Percentiles rank a stretch among this genome's conserved stretches.
Evolutionary conservation across 371 early-diverging fungal species (phyloP).

Genomic region (Dipsacomyces acuminosporus): DNA sequence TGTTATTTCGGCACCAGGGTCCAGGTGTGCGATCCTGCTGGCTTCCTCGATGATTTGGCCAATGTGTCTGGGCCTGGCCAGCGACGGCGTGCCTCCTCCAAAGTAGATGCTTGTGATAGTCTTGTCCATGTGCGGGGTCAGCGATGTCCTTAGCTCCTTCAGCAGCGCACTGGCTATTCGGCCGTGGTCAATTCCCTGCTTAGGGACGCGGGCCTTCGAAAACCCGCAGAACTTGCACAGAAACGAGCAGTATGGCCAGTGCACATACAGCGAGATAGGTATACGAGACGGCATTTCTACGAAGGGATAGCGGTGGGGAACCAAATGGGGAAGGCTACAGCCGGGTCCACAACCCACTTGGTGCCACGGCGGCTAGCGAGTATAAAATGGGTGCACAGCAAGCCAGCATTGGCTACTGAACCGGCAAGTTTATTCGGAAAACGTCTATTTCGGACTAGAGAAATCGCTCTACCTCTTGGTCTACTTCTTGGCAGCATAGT

Average conservation of each 20-base stretch:
- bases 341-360: no score
- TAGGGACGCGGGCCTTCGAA: slow-evolving; percentile 71
- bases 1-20: slow-evolving; percentile 54
- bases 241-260: slow-evolving; percentile 83
- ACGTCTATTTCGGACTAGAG: no score
- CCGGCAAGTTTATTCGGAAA: no score
- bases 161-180: slow-evolving; percentile 53
- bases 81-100: slow-evolving; percentile 73
- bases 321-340: no score
- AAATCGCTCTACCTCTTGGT: no score
- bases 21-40: slow-evolving; percentile 40
- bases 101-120: slow-evolving; percentile 64
- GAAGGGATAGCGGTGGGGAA: no score
- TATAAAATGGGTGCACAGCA: no score
- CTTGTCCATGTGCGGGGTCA: slow-evolving; percentile 38
- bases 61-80: slow-evolving; percentile 47
- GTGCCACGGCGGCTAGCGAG: no score
- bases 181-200: slow-evolving; percentile 50
- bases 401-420: no score
- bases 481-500: slow-evolving; percentile 49
- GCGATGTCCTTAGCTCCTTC: slow-evolving; percentile 51
- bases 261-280: slow-evolving; percentile 69
- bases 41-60: slow-evolving; percentile 48
- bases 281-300: not conserved
- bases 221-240: slow-evolving; percentile 85